Percentiles rank a stretch among this genome's conserved stretches.
These are phyloP conservation scores for Hypoxylon sp. DNA, from an alignment of 2,329 filamentous ascomycete genomes.

Conservation along the genomic window DNA sequence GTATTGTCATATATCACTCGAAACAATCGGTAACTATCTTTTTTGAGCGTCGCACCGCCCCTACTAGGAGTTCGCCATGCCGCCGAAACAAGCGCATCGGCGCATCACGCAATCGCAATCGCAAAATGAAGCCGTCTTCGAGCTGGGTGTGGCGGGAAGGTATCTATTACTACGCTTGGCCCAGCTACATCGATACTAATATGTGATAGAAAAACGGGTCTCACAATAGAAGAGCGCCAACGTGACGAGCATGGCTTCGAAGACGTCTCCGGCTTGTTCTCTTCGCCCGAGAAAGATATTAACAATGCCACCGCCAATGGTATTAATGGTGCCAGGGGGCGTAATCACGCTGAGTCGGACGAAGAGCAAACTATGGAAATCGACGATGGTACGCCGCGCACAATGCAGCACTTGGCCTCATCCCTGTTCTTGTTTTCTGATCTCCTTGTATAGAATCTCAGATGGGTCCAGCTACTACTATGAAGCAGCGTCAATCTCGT, in stretches of 20 bases:
- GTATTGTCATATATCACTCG: constrained; percentile 6
- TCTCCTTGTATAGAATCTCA: constrained; percentile 60
- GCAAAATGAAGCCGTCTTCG: constrained; percentile 64
- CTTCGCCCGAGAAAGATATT: constrained; percentile 78
- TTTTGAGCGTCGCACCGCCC: neutral
- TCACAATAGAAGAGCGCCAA: constrained; percentile 83
- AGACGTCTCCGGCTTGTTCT: constrained; percentile 88
- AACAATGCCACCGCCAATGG: constrained; percentile 50
- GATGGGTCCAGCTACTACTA: constrained; percentile 67
- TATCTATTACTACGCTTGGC: constrained; percentile 42
- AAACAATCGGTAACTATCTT: constrained; percentile 14
- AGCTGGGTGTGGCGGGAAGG: constrained; percentile 67
- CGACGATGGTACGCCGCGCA: constrained; percentile 62
- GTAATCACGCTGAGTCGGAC: constrained; percentile 47
- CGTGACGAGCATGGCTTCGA: constrained; percentile 95
- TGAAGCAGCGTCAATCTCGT: constrained; percentile 66
- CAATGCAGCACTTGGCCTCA: constrained; percentile 5
- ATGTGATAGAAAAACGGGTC: constrained; percentile 83
- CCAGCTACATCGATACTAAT: constrained; percentile 19
- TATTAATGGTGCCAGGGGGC: constrained; percentile 51
- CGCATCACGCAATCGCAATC: constrained; percentile 58
- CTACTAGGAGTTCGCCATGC: constrained; percentile 52
- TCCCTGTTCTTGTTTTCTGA: constrained; percentile 15
- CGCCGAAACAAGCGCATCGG: constrained; percentile 56
- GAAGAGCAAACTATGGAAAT: constrained; percentile 68